phyloP scores from a whole-genome alignment of 768 basidiomycete species.

The Pholiota conissans region DNA sequence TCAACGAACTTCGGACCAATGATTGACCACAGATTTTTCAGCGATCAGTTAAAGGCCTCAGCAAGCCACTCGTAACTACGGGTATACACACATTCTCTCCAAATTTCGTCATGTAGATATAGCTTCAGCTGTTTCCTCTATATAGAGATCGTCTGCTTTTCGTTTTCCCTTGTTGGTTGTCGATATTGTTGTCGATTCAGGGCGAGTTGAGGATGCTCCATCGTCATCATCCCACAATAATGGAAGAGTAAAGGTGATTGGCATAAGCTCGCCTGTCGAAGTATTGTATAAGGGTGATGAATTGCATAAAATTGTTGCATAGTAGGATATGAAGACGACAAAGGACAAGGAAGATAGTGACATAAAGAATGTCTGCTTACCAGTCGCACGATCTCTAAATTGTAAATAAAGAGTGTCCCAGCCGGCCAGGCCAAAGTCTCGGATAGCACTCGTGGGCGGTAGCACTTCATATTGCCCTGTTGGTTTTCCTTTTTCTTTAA shows the following conservation, averaged over 20 bases:
- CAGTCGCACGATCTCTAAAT: conserved; percentile 56
- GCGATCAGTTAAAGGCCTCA: too few species aligned
- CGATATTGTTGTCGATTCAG: conserved; percentile 17
- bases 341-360: background rate
- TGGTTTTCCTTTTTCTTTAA: conserved; percentile 52
- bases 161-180: conserved; percentile 59
- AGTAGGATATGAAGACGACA: background rate
- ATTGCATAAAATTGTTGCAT: background rate
- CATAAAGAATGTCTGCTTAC: conserved; percentile 41
- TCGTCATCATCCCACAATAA: conserved; percentile 65
- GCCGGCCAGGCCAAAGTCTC: conserved; percentile 52
- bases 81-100: too few species aligned
- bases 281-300: conserved; percentile 13
- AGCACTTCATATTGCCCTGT: conserved; percentile 56
- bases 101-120: too few species aligned
- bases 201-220: conserved; percentile 28
- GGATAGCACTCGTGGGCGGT: conserved; percentile 38
- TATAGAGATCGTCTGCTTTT: conserved; percentile 50
- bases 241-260: conserved; percentile 60
- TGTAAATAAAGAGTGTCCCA: conserved; percentile 74
- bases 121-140: too few species aligned
- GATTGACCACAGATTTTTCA: too few species aligned
- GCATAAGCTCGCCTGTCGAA: conserved; percentile 48
- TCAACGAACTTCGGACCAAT: too few species aligned
- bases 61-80: too few species aligned